These are phyloP conservation scores for Cladorrhinum sp. DNA, from an alignment of 2,329 filamentous ascomycete species.

Conservation along the genomic window DNA sequence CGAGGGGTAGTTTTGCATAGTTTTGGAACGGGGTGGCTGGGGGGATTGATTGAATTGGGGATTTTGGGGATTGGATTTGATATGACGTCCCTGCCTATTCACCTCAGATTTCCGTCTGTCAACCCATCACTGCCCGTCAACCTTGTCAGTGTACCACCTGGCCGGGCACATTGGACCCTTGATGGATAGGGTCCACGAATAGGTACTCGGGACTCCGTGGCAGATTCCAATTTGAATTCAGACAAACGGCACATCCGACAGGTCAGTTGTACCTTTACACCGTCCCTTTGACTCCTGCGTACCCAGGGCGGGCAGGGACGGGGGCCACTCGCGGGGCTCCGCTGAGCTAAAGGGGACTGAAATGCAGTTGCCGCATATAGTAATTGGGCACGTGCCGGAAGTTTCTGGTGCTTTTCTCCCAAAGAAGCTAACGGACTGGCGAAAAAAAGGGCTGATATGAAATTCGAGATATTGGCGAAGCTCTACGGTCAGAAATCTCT, in stretches of 20 bases:
- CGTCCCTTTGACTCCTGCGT: background rate
- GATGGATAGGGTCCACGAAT: too few relatives aligned
- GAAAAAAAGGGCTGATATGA: background rate
- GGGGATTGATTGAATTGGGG: background rate
- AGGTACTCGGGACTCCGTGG: too few relatives aligned
- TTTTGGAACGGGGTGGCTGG: background rate
- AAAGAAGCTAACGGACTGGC: background rate
- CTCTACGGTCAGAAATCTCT: background rate
- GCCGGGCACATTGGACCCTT: too few relatives aligned
- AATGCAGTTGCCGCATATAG: background rate
- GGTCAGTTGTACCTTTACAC: background rate
- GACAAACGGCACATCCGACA: too few relatives aligned
- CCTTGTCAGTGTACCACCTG: background rate
- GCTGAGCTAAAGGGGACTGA: background rate
- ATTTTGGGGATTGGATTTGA: background rate
- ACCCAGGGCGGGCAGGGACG: background rate
- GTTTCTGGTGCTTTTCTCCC: background rate
- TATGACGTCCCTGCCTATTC: background rate
- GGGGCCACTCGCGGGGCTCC: background rate
- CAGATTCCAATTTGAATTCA: background rate
- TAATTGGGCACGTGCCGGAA: background rate
- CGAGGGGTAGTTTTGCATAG: background rate
- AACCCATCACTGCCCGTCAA: background rate
- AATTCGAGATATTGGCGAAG: background rate
- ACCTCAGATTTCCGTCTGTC: background rate